Evolutionary conservation across 306 rosid species (phyloP).

Genomic region (Citrullus amarus): DNA sequence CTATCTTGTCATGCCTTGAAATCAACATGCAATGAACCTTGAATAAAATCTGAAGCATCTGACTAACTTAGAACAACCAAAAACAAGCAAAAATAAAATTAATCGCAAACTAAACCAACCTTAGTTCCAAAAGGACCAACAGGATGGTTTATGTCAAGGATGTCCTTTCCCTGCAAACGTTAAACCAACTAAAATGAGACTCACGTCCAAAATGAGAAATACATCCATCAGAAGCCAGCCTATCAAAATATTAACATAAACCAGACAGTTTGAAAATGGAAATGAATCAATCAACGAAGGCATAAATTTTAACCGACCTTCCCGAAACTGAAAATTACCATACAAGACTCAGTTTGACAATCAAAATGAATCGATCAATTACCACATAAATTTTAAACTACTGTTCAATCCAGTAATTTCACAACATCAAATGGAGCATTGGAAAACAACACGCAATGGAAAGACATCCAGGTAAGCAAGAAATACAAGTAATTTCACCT

Average conservation of each 20-base stretch:
- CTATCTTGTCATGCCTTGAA: background rate
- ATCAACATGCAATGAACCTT: background rate
- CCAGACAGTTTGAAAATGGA: background rate
- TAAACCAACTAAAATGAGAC: slow-evolving; percentile 2
- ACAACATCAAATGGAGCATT: background rate
- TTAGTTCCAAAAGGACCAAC: slow-evolving; percentile 35
- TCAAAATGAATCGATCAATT: background rate
- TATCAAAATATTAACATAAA: background rate
- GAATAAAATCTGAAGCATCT: background rate
- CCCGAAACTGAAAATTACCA: background rate
- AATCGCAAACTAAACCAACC: slow-evolving; percentile 13
- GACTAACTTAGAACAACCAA: background rate
- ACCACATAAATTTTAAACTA: background rate
- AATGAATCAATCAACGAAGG: background rate
- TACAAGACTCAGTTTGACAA: background rate
- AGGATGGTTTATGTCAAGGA: slow-evolving; percentile 35
- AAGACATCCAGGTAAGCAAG: background rate
- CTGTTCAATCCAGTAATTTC: background rate
- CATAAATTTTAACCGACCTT: background rate
- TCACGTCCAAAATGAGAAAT: background rate
- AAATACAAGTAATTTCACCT: slow-evolving; percentile 12
- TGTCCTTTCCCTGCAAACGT: slow-evolving; percentile 26
- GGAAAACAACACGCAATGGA: background rate
- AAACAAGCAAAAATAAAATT: background rate
- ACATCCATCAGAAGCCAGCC: background rate